Conservation (phyloP, 768 basidiomycete genomes). For the Chlorophyllum brunneum region DNA sequence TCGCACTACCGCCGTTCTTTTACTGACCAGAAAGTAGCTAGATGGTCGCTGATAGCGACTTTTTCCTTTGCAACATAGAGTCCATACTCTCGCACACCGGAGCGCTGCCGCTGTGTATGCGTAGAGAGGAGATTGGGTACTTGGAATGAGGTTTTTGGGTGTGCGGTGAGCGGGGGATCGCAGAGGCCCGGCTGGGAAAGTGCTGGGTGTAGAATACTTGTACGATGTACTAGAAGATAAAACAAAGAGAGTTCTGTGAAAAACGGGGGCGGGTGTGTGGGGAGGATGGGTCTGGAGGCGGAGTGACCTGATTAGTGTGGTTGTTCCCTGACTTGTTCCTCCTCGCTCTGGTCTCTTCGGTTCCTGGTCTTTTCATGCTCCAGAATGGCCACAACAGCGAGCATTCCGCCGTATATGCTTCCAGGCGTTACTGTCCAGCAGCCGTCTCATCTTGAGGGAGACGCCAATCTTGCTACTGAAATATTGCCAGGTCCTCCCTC, state of each 20-base stretch:
- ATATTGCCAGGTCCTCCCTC: slow-evolving; percentile 87
- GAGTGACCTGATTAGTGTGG: slow-evolving; percentile 33
- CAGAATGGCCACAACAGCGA: slow-evolving; percentile 71
- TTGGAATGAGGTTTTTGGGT: background rate
- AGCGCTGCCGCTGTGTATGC: background rate
- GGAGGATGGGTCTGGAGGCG: slow-evolving; percentile 17
- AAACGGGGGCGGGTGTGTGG: slow-evolving; percentile 10
- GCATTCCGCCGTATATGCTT: slow-evolving; percentile 67
- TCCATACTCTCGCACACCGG: no score
- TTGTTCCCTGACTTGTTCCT: slow-evolving; percentile 30
- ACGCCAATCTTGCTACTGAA: slow-evolving; percentile 81
- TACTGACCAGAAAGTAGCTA: background rate
- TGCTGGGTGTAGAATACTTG: no score
- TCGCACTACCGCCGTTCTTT: background rate
- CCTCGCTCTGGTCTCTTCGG: slow-evolving; percentile 23
- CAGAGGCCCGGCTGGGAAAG: no score
- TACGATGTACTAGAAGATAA: no score
- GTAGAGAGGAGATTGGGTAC: background rate
- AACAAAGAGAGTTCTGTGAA: background rate
- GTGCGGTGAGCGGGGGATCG: no score
- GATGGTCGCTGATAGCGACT: background rate
- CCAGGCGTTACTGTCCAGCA: slow-evolving; percentile 71
- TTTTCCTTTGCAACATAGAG: background rate
- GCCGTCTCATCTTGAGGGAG: slow-evolving; percentile 79
- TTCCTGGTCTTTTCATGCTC: slow-evolving; percentile 19